Evolutionary conservation across 352 stramenopile species (phyloP), one percentile per base, ranked within the genome.

Genomic region (Stephanocyclus meneghinianus): DNA sequence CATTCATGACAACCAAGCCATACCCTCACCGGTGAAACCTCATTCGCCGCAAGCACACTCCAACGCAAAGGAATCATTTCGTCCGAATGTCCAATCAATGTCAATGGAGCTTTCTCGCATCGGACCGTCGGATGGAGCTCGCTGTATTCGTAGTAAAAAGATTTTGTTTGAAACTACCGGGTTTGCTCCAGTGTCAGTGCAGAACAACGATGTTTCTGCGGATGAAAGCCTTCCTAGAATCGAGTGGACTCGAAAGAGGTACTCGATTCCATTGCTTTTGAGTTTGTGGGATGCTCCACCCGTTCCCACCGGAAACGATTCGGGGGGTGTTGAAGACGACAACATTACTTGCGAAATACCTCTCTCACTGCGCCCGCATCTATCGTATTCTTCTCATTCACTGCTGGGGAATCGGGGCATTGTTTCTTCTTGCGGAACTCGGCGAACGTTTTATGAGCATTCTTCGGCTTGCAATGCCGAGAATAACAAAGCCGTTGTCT

Each of bases 241-340:
- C 9, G 35, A 30, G 21, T 78, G 70, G 70, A 76, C 45, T 44
- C 65, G 71, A 65, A 37, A 71, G 21, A 44, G 50, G 15, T 84
- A 84, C 63, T 59, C 64, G 9, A 71, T 84, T 51, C 77, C 77
- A 26, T 48, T 84, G 26, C 9, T 84, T n/a, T 35, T 84, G 44
- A 61, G 44, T 57, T 59, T 83, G 13, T 83, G 76, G 76, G 76
- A 83, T 59, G 69, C 64, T 35, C 76, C 76, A 11, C 15, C 30
- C 47, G 45, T 62, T 72, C 65, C 47, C 29, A 37, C 42, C 15
- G 26, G 16, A 57, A 62, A 1, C 2, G 11, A 21, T 21, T n/a
- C 21, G 6, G 26, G 42, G 8, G 11, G n/a, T 15, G 30, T 29
- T 26, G 10, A 55, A 59, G 29, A 48, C 13, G 26, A 59, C 30